Base-by-base conservation (phyloP, 2,329 filamentous ascomycete genomes). In the Talaromyces rugulosus region DNA sequence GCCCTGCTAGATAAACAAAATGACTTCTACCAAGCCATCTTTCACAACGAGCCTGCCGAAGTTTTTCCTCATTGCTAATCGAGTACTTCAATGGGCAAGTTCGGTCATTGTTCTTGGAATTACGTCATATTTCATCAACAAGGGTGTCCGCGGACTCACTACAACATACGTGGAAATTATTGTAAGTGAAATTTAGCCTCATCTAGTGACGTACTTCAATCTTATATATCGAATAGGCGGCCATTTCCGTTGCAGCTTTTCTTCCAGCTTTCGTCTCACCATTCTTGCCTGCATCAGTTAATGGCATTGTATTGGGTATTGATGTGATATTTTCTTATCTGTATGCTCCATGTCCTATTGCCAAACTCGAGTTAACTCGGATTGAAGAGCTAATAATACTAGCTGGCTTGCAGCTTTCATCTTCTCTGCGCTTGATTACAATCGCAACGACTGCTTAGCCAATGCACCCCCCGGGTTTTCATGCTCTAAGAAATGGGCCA, bases 401-500 rank as follows among this genome's bases (percentile, higher is more conserved):
- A 77, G 75, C 36, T 81, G 78, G 78, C 72, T 81, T 66, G 80
- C 79, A 0, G 71, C 77, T n/a, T 81, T 81, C 67, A 78, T 81
- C 65, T 80, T 81, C 69, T 67, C 77, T 1, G 76, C 78, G 3
- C 73, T 80, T 68, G 78, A 80, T 71, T 81, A 80, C 66, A 70
- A 71, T 65, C 58, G 65, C 54, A 33, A 65, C 16, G 44, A 67
- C 50, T 81, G 78, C 67, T 63, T 44, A 58, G 40, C 63, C 31
- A 68, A 72, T 59, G 64, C 74, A 3, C 78, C 78, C 3, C 69
- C 71, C 1, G 68, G 68, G 44, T 56, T 71, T 14, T 47, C 58
- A 34, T 81, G 78, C 68, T 62, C 63, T 8, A 66, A 70, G 56
- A 81, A 81, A 67, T 68, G 71, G 56, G 73, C 77, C 30, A 75